Conservation (phyloP, 2,329 filamentous ascomycete genomes). For the Fusarium ramigenum region DNA sequence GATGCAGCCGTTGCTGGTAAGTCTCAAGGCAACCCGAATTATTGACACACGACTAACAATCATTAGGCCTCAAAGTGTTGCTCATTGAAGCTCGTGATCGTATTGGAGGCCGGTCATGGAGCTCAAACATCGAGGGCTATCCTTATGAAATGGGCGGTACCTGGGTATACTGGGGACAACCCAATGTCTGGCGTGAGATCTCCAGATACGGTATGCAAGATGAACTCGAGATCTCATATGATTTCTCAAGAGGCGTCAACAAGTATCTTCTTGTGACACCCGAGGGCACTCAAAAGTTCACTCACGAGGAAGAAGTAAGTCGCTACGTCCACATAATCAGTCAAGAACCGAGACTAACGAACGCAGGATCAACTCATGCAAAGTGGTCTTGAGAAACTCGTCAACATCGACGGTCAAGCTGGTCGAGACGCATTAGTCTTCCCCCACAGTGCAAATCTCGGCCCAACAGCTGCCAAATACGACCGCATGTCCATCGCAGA, state of each 20-base stretch:
- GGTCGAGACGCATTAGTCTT: constrained; percentile 52
- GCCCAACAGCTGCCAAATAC: constrained; percentile 47
- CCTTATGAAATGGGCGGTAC: constrained; percentile 60
- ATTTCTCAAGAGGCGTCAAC: constrained; percentile 54
- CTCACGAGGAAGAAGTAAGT: constrained; percentile 53
- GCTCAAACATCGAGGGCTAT: constrained; percentile 54
- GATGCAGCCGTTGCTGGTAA: constrained; percentile 43
- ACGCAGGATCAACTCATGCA: constrained; percentile 43
- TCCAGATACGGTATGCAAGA: constrained; percentile 55
- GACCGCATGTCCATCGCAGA: constrained; percentile 54
- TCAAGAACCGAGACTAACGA: fast-evolving
- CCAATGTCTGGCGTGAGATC: constrained; percentile 56
- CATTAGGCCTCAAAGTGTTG: constrained; percentile 49
- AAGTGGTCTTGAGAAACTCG: constrained; percentile 52
- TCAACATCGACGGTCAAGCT: constrained; percentile 55
- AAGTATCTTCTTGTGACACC: constrained; percentile 50
- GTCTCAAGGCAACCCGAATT: no score
- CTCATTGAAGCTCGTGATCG: constrained; percentile 59
- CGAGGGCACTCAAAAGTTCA: constrained; percentile 46
- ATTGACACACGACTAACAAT: neutral
- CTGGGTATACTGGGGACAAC: constrained; percentile 58
- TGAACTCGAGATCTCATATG: constrained; percentile 51
- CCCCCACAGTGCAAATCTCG: constrained; percentile 50
- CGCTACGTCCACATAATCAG: no score
- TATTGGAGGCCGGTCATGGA: constrained; percentile 59